A percentile compares a stretch with the other conserved stretches of the same genome.
Evolutionary conservation across 768 basidiomycete genomes (phyloP).

Genomic region (Lactarius akahatsu): DNA sequence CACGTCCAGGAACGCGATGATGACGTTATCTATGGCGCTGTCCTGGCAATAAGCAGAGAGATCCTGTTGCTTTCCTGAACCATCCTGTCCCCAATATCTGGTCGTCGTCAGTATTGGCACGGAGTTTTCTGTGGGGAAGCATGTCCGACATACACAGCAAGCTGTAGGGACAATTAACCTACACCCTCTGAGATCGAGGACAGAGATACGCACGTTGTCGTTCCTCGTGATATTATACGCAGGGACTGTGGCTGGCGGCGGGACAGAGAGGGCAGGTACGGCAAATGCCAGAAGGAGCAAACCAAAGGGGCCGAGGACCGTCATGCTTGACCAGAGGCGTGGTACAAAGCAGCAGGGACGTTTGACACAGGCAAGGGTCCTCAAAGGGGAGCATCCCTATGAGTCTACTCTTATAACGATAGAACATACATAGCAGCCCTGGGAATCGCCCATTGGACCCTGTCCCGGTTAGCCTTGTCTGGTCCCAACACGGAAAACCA

Average conservation of each 20-base stretch:
- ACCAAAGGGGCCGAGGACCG: background rate
- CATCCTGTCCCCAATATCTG: constrained; percentile 21
- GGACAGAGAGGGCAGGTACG: background rate
- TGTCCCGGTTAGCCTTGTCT: background rate
- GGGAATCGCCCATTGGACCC: background rate
- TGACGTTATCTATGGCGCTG: constrained; percentile 16
- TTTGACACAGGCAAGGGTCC: background rate
- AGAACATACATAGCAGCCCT: background rate
- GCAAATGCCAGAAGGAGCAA: constrained; percentile 1
- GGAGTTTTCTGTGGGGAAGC: background rate
- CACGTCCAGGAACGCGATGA: constrained; percentile 15
- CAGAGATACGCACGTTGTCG: constrained; percentile 52
- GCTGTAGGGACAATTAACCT: constrained; percentile 36
- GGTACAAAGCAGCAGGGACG: background rate
- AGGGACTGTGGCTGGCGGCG: background rate
- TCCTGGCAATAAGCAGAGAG: constrained; percentile 12
- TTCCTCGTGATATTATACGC: constrained; percentile 60
- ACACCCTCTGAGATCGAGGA: background rate
- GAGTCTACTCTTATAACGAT: background rate
- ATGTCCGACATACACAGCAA: constrained; percentile 50
- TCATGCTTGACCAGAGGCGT: background rate
- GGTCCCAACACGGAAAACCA: background rate
- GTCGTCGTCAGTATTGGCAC: constrained; percentile 52
- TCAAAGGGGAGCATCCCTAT: background rate
- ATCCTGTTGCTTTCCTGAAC: constrained; percentile 5